Evolutionary conservation across 768 basidiomycete genomes (phyloP), one percentile per base, ranked within the genome.

Genomic region (Psilocybe subaeruginosa): DNA sequence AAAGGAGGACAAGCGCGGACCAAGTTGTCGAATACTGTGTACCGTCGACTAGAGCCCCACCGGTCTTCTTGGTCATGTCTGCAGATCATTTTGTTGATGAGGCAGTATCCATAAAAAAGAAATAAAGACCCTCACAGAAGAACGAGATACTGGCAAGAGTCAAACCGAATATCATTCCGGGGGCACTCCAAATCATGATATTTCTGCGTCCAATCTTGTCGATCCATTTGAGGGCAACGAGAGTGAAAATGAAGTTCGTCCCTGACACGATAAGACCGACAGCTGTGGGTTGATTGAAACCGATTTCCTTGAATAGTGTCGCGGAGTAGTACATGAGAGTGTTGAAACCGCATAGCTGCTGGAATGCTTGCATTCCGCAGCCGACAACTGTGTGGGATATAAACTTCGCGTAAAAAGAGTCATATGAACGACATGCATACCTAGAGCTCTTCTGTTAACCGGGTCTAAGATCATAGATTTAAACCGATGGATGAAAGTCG

Each of bases 261-360:
- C 87, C 87, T 0, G 90, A 89, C 31, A 93, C 79, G 67, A 92
- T 89, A 31, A 92, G 82, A 0, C 91, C 91, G 30, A 92, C 90
- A 0, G 90, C 90, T 2, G 90, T 92, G 0, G 92, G 88, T 68
- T 94, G 89, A 69, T 90, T 77, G 75, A 93, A 93, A 0, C 92
- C 92, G 52, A 93, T 89, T 64, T 86, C 80, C 65, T 89, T 83
- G 78, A 93, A 93, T 11, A 93, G 80, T 0, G 91, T 91, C 3
- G 91, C 88, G 19, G 88, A 89, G 69, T 89, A 88, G 67, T 83
- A 85, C 84, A 87, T 86, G 60, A 92, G 81, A 0, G 92, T 91
- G 68, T 93, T 93, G 79, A 92, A 93, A 1, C 92, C 92, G 62
- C 87, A 93, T 0, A 93, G 79, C 69, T 93, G 92, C 69, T 95